These are phyloP conservation scores for Corynespora cassiicola DNA, from an alignment of 2,329 filamentous ascomycete genomes.

Conservation along the genomic window DNA sequence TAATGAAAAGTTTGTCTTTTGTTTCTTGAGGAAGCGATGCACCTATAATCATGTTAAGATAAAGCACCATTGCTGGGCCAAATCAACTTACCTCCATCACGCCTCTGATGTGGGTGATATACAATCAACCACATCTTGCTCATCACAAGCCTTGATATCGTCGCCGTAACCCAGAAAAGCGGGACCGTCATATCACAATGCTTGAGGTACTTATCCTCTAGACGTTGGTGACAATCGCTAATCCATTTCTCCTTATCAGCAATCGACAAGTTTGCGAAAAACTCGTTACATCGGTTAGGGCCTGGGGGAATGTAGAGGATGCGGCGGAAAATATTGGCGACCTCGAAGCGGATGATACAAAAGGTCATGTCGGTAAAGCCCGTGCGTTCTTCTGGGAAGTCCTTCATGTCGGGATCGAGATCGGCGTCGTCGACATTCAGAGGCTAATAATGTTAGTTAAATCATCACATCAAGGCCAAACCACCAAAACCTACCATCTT, in stretches of 20 bases:
- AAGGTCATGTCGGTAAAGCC: constrained; percentile 67
- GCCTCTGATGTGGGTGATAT: constrained; percentile 74
- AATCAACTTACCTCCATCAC: constrained; percentile 52
- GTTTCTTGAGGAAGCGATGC: constrained; percentile 65
- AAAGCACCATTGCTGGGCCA: neutral
- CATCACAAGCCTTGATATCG: constrained; percentile 73
- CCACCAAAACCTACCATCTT: constrained; percentile 46
- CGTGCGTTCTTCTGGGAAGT: constrained; percentile 54
- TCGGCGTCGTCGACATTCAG: constrained; percentile 64
- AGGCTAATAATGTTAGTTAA: constrained; percentile 42
- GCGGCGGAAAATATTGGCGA: constrained; percentile 55
- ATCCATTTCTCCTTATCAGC: constrained; percentile 59
- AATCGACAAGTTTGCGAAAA: constrained; percentile 52
- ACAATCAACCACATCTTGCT: constrained; percentile 80
- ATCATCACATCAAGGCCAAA: no score
- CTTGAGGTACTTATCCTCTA: constrained; percentile 58
- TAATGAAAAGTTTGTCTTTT: constrained; percentile 73
- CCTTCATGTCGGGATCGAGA: constrained; percentile 56
- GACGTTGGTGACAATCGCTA: constrained; percentile 52
- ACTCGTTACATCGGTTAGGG: constrained; percentile 48
- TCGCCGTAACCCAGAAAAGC: constrained; percentile 72
- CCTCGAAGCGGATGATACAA: constrained; percentile 60
- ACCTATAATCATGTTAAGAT: constrained; percentile 23
- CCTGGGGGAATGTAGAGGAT: constrained; percentile 54
- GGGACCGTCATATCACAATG: constrained; percentile 63